Evolutionary conservation across 177 flowering plant genomes (phyloP).

Genomic region (Vitis hybrid): DNA sequence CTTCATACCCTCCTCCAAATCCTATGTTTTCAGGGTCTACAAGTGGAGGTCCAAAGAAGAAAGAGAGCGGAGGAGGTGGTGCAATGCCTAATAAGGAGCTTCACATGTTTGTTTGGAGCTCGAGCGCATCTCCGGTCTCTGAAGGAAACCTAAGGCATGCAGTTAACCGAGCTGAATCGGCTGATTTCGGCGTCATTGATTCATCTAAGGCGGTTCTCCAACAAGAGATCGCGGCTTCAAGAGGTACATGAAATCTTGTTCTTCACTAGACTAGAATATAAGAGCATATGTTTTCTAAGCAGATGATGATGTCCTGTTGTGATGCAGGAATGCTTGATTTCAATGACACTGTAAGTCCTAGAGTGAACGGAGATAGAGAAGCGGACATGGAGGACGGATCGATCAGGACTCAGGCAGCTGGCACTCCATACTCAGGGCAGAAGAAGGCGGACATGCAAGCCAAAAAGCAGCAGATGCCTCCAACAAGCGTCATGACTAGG

Average conservation of each 20-base stretch:
- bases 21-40: slow-evolving; percentile 37
- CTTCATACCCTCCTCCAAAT: slow-evolving; percentile 43
- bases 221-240: slow-evolving; percentile 31
- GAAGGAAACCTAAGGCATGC: slow-evolving; percentile 37
- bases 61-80: slow-evolving; percentile 18
- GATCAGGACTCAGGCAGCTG: slow-evolving; percentile 17
- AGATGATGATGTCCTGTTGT: background rate
- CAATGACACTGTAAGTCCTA: slow-evolving; percentile 21
- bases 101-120: slow-evolving; percentile 66
- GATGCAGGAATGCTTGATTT: slow-evolving; percentile 20
- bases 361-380: slow-evolving; percentile 11
- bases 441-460: slow-evolving; percentile 20
- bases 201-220: slow-evolving; percentile 31
- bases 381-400: slow-evolving; percentile 26
- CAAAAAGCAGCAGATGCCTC: slow-evolving; percentile 46
- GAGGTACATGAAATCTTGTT: slow-evolving; percentile 18
- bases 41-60: slow-evolving; percentile 16
- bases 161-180: slow-evolving; percentile 29
- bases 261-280: background rate
- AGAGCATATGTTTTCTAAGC: too few species aligned
- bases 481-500: slow-evolving; percentile 57
- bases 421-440: slow-evolving; percentile 18
- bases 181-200: slow-evolving; percentile 32
- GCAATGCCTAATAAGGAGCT: slow-evolving; percentile 34
- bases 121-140: slow-evolving; percentile 51